These are phyloP conservation scores for Remersonia thermophila DNA, from an alignment of 2,329 filamentous ascomycete genomes.

Conservation along the genomic window DNA sequence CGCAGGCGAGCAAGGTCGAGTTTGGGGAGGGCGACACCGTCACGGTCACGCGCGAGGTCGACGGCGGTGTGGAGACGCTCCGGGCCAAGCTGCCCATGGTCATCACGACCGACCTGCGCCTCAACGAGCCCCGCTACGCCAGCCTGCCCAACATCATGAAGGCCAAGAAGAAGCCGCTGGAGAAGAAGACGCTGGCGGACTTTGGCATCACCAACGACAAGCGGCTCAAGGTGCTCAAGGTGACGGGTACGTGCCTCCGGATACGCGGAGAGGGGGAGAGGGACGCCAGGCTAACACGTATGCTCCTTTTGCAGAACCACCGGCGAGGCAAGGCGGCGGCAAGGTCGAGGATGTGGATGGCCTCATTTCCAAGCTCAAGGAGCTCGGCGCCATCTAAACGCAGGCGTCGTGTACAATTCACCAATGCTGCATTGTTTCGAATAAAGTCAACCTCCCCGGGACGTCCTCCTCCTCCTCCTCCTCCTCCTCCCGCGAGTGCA, in stretches of 20 bases:
- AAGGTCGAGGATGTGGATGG: slow-evolving; percentile 97
- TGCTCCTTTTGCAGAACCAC: slow-evolving; percentile 54
- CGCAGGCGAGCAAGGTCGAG: slow-evolving; percentile 75
- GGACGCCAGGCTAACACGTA: no score
- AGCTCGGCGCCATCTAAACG: slow-evolving; percentile 72
- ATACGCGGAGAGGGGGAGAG: no score
- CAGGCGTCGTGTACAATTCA: no score
- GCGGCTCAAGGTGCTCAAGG: slow-evolving; percentile 81
- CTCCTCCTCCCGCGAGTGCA: no score
- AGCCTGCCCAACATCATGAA: slow-evolving; percentile 99
- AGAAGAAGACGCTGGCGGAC: slow-evolving; percentile 80
- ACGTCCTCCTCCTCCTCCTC: not conserved
- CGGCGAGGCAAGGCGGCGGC: slow-evolving; percentile 76
- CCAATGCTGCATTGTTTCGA: no score
- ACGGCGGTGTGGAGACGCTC: slow-evolving; percentile 88
- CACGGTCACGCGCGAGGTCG: slow-evolving; percentile 80
- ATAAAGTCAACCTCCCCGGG: not conserved
- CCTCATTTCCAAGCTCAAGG: slow-evolving; percentile 88
- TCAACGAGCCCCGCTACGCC: slow-evolving; percentile 93
- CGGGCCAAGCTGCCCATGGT: slow-evolving; percentile 78
- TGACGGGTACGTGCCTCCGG: slow-evolving; percentile 45
- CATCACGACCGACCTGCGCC: slow-evolving; percentile 83
- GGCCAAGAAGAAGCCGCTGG: slow-evolving; percentile 98
- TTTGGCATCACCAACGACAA: slow-evolving; percentile 63
- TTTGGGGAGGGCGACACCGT: slow-evolving; percentile 59